Evolutionary conservation across 2,329 filamentous ascomycete species (phyloP).

Genomic region (Incumbomyces delicatus): DNA sequence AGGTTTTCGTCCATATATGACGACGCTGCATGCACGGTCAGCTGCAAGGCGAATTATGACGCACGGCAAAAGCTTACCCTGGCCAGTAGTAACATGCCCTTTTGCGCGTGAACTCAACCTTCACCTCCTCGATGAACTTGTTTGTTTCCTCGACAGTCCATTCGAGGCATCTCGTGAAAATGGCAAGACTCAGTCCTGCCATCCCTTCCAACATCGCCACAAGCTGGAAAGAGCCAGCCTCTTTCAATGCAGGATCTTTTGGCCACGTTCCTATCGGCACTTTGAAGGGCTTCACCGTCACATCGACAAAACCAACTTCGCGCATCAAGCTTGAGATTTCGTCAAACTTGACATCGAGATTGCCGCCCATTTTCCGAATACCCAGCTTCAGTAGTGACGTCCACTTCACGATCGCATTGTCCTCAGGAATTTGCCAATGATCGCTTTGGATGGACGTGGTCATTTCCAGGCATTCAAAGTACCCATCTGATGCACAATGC

Average conservation of each 20-base stretch:
- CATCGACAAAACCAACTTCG: slow-evolving; percentile 10
- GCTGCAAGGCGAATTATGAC: neutral
- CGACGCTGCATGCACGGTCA: neutral
- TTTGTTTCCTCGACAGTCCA: slow-evolving; percentile 22
- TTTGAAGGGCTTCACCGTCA: slow-evolving; percentile 9
- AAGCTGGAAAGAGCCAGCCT: slow-evolving; percentile 13
- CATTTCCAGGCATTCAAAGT: slow-evolving; percentile 11
- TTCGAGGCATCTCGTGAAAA: slow-evolving; percentile 21
- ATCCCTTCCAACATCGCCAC: slow-evolving; percentile 12
- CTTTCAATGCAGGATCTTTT: slow-evolving; percentile 22
- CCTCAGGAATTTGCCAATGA: slow-evolving; percentile 7
- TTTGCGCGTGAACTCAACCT: slow-evolving; percentile 8
- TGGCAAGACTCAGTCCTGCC: slow-evolving; percentile 10
- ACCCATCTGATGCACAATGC: slow-evolving; percentile 9
- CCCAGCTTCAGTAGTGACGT: slow-evolving; percentile 11
- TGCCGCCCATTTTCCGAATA: slow-evolving; percentile 8
- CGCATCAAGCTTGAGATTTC: slow-evolving; percentile 7
- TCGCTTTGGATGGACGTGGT: slow-evolving; percentile 7
- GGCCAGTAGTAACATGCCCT: slow-evolving; percentile 6
- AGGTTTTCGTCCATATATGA: slow-evolving; percentile 7
- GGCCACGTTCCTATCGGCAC: slow-evolving; percentile 24
- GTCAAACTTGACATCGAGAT: slow-evolving; percentile 7
- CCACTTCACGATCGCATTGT: slow-evolving; percentile 11
- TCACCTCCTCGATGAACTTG: slow-evolving; percentile 15
- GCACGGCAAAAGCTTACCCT: neutral